Conservation (phyloP, 371 early-diverging fungal genomes). For the Sporodiniella umbellata region DNA sequence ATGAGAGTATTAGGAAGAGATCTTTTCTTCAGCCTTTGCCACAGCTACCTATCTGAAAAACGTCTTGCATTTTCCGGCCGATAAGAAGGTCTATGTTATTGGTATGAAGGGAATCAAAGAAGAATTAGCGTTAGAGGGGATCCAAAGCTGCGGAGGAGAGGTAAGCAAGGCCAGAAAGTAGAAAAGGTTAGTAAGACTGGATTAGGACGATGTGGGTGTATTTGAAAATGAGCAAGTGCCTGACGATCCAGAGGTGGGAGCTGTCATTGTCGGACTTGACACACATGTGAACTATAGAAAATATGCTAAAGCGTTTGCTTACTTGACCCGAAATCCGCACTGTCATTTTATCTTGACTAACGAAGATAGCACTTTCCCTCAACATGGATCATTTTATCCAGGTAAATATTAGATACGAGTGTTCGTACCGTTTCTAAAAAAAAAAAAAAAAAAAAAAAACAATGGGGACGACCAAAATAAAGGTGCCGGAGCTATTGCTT, state of each 20-base stretch:
- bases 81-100: conserved; percentile 88
- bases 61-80: conserved; percentile 71
- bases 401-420: conserved; percentile 39
- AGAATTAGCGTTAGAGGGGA: conserved; percentile 79
- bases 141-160: conserved; percentile 54
- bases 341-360: conserved; percentile 93
- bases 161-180: conserved; percentile 30
- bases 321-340: conserved; percentile 67
- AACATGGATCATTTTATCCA: conserved; percentile 70
- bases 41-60: conserved; percentile 90
- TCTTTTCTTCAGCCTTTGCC: conserved; percentile 93
- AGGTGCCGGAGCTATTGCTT: conserved; percentile 84
- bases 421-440: no score
- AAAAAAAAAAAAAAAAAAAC: not conserved
- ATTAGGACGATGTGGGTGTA: conserved; percentile 32
- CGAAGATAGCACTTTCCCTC: conserved; percentile 87
- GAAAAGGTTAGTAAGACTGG: not conserved
- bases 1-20: conserved; percentile 64
- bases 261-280: conserved; percentile 90
- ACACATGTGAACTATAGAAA: conserved; percentile 86
- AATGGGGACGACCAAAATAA: conserved; percentile 1
- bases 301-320: conserved; percentile 85
- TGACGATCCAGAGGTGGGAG: conserved; percentile 66
- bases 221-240: conserved; percentile 33
- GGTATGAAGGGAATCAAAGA: conserved; percentile 88